Percentiles rank a stretch among this genome's conserved stretches.
Evolutionary conservation across 176 grass and related monocot species (phyloP).

Genomic region (Aegilops longissima): DNA sequence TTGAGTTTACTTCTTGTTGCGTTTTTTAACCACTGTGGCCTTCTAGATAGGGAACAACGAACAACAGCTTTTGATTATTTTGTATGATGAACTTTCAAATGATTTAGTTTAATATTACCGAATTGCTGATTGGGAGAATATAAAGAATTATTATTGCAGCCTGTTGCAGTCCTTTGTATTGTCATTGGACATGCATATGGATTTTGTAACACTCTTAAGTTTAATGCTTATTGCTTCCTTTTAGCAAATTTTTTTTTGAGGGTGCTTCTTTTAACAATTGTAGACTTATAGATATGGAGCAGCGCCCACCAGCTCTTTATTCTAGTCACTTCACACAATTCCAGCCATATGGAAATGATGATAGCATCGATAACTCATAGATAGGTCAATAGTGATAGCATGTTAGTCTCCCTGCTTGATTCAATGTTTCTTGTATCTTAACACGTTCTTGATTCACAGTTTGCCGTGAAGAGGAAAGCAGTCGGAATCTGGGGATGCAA

Average conservation of each 20-base stretch:
- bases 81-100: neutral
- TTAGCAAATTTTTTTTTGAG: neutral
- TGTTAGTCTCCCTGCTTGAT: neutral
- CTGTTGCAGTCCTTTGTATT: neutral
- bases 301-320: neutral
- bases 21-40: neutral
- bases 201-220: neutral
- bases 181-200: neutral
- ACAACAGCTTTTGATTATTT: neutral
- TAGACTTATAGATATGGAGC: neutral
- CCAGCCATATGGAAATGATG: neutral
- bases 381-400: neutral
- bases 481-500: conserved; percentile 91
- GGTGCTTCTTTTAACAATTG: neutral
- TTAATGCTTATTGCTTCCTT: neutral
- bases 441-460: conserved; percentile 25
- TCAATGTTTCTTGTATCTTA: neutral
- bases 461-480: conserved; percentile 84
- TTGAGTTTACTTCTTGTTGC: neutral
- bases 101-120: neutral
- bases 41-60: neutral
- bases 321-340: neutral
- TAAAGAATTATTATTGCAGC: neutral
- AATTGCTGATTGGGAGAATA: neutral
- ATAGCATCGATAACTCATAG: neutral